These are phyloP conservation scores for Chrysopogon serrulatus DNA, from an alignment of 176 grass and related monocot genomes.

Conservation along the genomic window DNA sequence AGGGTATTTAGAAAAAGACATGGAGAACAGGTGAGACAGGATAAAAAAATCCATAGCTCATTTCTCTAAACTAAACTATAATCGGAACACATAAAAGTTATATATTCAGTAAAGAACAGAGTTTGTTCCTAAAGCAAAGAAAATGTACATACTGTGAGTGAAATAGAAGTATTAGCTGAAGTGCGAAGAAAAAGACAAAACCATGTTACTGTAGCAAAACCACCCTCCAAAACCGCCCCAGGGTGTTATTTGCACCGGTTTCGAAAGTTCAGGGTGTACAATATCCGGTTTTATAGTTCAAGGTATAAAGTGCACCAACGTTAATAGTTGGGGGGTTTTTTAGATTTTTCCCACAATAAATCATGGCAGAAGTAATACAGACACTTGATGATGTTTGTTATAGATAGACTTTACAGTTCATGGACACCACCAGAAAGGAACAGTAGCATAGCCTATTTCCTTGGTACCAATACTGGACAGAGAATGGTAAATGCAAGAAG, in stretches of 20 bases:
- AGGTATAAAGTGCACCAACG: too few species aligned
- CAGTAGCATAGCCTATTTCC: neutral
- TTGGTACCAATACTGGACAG: neutral
- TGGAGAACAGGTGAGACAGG: neutral
- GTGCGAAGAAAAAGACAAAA: neutral
- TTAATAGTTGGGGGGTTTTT: too few species aligned
- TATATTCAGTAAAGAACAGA: neutral
- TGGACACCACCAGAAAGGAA: neutral
- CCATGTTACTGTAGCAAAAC: too few species aligned
- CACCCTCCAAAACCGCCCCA: too few species aligned
- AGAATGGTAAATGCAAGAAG: constrained; percentile 5
- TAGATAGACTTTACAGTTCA: neutral
- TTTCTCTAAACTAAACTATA: constrained; percentile 8
- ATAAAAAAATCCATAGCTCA: neutral
- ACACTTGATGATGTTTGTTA: neutral
- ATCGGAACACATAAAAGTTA: neutral
- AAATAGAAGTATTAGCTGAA: neutral
- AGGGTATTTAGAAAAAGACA: neutral
- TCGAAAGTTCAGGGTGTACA: too few species aligned
- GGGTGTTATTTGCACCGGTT: too few species aligned
- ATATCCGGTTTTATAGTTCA: too few species aligned
- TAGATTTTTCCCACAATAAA: too few species aligned
- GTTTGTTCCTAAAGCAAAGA: neutral
- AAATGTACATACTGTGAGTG: neutral
- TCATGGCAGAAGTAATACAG: neutral